Percentiles rank a stretch among this genome's conserved stretches.
Conservation (phyloP, 2,329 filamentous ascomycete species). For the Magnaporthiopsis incrustans region DNA sequence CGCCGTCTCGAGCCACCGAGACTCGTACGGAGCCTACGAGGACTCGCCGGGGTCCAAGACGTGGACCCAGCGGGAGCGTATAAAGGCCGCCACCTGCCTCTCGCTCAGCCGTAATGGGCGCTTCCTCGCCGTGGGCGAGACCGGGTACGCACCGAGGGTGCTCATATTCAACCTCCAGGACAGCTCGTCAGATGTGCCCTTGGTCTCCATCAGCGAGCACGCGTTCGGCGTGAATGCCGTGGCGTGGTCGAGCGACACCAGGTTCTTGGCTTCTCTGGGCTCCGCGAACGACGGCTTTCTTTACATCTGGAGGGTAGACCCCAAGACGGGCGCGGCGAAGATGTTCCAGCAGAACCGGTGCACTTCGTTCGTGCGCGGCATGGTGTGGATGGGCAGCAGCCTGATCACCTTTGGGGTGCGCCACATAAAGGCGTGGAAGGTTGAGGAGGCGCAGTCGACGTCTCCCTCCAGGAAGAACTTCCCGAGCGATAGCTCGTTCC, state of each 20-base stretch:
- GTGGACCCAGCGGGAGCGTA: slow-evolving; percentile 83
- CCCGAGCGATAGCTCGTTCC: slow-evolving; percentile 29
- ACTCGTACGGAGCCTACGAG: slow-evolving; percentile 37
- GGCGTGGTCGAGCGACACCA: slow-evolving; percentile 81
- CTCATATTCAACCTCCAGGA: slow-evolving; percentile 83
- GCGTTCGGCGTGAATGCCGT: slow-evolving; percentile 81
- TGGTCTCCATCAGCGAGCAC: slow-evolving; percentile 84
- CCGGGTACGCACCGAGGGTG: slow-evolving; percentile 85
- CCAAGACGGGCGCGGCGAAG: slow-evolving; percentile 70
- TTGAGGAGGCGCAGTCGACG: slow-evolving; percentile 54
- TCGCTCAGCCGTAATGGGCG: slow-evolving; percentile 80
- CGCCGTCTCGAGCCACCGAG: slow-evolving; percentile 34
- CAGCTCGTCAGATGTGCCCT: slow-evolving; percentile 67
- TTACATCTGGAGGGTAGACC: slow-evolving; percentile 81
- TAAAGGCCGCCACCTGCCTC: slow-evolving; percentile 89
- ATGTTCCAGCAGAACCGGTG: slow-evolving; percentile 85
- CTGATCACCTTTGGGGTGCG: slow-evolving; percentile 83
- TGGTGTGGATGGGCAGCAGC: slow-evolving; percentile 82
- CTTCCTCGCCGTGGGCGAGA: slow-evolving; percentile 89
- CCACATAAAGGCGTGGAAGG: slow-evolving; percentile 88
- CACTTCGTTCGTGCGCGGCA: slow-evolving; percentile 75
- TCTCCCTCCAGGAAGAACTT: slow-evolving; percentile 60
- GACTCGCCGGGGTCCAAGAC: slow-evolving; percentile 63
- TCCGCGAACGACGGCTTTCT: slow-evolving; percentile 88
- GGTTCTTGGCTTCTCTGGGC: slow-evolving; percentile 81